These are phyloP conservation scores for Skeletonema costatum DNA, from an alignment of 108 stramenopile genomes.

Conservation along the genomic window DNA sequence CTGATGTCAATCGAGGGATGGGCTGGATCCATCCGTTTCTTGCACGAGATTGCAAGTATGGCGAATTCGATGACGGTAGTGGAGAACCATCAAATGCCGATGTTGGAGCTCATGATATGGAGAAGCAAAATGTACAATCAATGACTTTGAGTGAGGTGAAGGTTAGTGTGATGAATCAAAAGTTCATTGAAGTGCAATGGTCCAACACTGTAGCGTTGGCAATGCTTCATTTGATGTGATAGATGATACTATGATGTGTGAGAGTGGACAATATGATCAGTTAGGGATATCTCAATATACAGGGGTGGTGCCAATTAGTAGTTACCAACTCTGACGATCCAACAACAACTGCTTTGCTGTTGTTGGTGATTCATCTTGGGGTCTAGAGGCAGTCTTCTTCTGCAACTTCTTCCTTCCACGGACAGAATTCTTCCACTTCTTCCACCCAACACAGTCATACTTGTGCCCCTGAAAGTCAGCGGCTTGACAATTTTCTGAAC, in stretches of 20 bases:
- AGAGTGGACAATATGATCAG: not conserved
- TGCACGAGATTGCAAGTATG: constrained; percentile 54
- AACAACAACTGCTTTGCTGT: too few species aligned
- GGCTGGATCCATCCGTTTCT: constrained; percentile 75
- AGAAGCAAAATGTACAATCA: constrained; percentile 54
- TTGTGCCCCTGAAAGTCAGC: not conserved
- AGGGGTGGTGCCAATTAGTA: too few species aligned
- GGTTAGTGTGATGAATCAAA: constrained; percentile 49
- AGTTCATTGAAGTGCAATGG: constrained; percentile 87
- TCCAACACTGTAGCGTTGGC: constrained; percentile 78
- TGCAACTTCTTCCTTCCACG: not conserved
- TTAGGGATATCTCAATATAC: too few species aligned
- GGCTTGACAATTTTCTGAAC: not conserved
- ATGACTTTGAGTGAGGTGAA: constrained; percentile 56
- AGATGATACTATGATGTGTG: too few species aligned
- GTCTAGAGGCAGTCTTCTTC: not conserved
- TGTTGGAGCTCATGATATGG: constrained; percentile 77
- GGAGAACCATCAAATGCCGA: constrained; percentile 5
- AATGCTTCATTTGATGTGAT: constrained; percentile 40
- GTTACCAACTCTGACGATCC: too few species aligned
- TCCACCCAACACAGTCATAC: not conserved
- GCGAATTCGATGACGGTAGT: not conserved
- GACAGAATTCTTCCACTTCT: not conserved
- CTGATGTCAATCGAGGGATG: constrained; percentile 85
- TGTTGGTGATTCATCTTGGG: not conserved